A percentile compares a stretch with the other conserved stretches of the same genome.
phyloP scores from a whole-genome alignment of 805 yeast species.

The Wickerhamiella hasegawae region DNA sequence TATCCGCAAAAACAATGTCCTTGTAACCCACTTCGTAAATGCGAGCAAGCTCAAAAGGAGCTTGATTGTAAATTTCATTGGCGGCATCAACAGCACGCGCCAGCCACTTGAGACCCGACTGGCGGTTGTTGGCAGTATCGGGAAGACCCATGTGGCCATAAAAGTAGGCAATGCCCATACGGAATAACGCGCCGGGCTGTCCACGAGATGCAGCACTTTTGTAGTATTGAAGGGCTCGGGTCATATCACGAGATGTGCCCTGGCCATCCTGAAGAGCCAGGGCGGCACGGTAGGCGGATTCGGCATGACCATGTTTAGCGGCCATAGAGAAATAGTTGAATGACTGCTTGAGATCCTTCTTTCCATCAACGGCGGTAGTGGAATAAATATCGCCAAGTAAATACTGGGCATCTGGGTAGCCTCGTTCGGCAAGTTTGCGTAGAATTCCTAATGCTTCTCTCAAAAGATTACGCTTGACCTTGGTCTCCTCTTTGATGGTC shows the following conservation, averaged over 20 bases:
- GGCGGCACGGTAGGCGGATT: conserved; percentile 81
- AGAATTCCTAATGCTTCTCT: conserved; percentile 65
- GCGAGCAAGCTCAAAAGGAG: conserved; percentile 82
- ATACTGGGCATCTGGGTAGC: conserved; percentile 82
- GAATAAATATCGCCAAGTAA: conserved; percentile 79
- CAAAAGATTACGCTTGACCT: conserved; percentile 38
- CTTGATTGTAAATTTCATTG: conserved; percentile 73
- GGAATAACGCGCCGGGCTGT: conserved; percentile 95
- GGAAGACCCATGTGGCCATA: conserved; percentile 72
- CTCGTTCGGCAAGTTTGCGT: conserved; percentile 57
- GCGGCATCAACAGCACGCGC: conserved; percentile 75
- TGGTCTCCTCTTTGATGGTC: conserved; percentile 14
- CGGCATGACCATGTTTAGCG: conserved; percentile 86
- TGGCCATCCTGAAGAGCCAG: conserved; percentile 86
- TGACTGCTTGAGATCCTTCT: conserved; percentile 63
- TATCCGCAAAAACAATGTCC: conserved; percentile 76
- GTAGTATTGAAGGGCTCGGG: conserved; percentile 68
- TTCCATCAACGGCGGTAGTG: conserved; percentile 62
- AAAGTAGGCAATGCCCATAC: conserved; percentile 75
- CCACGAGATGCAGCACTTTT: conserved; percentile 79
- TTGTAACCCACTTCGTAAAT: conserved; percentile 70
- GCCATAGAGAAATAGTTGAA: conserved; percentile 68
- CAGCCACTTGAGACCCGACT: conserved; percentile 85
- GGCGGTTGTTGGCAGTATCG: conserved; percentile 47
- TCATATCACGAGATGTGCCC: conserved; percentile 78